These are phyloP conservation scores for Penicillium crustosum DNA, from an alignment of 2,329 filamentous ascomycete genomes.

Conservation along the genomic window DNA sequence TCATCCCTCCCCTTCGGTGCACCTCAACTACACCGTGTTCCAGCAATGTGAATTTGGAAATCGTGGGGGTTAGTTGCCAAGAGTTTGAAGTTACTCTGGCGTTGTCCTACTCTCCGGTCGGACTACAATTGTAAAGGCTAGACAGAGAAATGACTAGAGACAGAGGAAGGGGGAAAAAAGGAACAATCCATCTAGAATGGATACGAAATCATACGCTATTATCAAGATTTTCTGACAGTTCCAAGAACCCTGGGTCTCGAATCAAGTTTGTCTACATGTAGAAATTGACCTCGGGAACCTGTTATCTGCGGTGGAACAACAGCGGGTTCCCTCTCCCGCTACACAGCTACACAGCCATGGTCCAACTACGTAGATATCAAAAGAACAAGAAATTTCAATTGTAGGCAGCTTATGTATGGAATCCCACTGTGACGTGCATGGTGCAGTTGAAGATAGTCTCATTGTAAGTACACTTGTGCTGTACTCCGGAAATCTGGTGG, in stretches of 20 bases:
- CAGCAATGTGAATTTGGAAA: not conserved
- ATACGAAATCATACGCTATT: not conserved
- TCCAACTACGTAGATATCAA: not conserved
- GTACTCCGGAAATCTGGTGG: constrained; percentile 19
- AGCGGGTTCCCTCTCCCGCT: not conserved
- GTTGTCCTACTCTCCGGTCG: not conserved
- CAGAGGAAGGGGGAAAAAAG: not conserved
- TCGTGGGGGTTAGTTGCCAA: not conserved
- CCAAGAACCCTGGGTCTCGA: not conserved
- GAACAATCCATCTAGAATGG: not conserved
- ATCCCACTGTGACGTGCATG: constrained; percentile 27
- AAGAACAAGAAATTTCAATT: not conserved
- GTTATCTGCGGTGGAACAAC: not conserved
- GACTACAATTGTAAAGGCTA: not conserved
- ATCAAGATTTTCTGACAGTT: not conserved
- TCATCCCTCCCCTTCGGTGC: not conserved
- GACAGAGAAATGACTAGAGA: not conserved
- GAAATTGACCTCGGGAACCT: not conserved
- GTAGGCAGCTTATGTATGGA: constrained; percentile 4
- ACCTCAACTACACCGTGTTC: not conserved
- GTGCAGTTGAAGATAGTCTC: constrained; percentile 12
- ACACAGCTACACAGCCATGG: constrained; percentile 2
- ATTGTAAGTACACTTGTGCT: constrained; percentile 13
- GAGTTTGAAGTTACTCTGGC: not conserved
- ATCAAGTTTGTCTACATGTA: not conserved